Percentiles rank a stretch among this genome's conserved stretches.
phyloP scores from a whole-genome alignment of 345 rosid species.

The Hevea brasiliensis region DNA sequence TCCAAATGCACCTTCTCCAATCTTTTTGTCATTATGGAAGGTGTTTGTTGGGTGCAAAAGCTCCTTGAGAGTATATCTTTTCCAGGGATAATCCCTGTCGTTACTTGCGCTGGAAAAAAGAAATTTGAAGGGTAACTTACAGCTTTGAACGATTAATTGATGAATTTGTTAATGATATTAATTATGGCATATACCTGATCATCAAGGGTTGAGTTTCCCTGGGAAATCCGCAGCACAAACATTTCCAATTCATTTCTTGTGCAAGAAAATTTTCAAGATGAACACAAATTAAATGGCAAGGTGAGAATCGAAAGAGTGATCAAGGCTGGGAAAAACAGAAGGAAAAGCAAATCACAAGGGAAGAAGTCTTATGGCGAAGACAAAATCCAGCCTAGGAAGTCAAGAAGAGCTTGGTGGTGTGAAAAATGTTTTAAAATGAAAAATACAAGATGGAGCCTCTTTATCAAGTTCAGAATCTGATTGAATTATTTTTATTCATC shows the following conservation, averaged over 20 bases:
- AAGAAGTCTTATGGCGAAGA: slow-evolving; percentile 18
- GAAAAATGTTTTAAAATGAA: too few relatives aligned
- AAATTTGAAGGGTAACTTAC: not conserved
- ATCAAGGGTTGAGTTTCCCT: slow-evolving; percentile 18
- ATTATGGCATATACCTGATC: slow-evolving; percentile 30
- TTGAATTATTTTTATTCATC: too few relatives aligned
- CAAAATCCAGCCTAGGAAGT: slow-evolving; percentile 37
- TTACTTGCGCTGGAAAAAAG: slow-evolving; percentile 18
- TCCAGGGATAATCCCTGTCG: slow-evolving; percentile 54
- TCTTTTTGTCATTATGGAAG: slow-evolving; percentile 62
- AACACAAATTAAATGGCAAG: too few relatives aligned
- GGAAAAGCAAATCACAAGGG: slow-evolving; percentile 10
- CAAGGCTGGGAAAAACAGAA: slow-evolving; percentile 9
- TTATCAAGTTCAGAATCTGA: too few relatives aligned
- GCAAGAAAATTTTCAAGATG: not conserved
- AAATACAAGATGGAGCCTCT: too few relatives aligned
- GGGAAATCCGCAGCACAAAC: slow-evolving; percentile 22
- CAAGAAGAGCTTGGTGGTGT: slow-evolving; percentile 12
- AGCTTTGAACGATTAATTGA: not conserved
- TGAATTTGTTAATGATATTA: not conserved
- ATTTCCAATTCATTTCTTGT: slow-evolving; percentile 25
- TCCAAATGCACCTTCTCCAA: slow-evolving; percentile 73
- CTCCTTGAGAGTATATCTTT: slow-evolving; percentile 53
- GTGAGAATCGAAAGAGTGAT: not conserved
- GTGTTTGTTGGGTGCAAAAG: slow-evolving; percentile 62